Conservation (phyloP, 2,329 filamentous ascomycete species). For the Westerdykella aurantiaca region DNA sequence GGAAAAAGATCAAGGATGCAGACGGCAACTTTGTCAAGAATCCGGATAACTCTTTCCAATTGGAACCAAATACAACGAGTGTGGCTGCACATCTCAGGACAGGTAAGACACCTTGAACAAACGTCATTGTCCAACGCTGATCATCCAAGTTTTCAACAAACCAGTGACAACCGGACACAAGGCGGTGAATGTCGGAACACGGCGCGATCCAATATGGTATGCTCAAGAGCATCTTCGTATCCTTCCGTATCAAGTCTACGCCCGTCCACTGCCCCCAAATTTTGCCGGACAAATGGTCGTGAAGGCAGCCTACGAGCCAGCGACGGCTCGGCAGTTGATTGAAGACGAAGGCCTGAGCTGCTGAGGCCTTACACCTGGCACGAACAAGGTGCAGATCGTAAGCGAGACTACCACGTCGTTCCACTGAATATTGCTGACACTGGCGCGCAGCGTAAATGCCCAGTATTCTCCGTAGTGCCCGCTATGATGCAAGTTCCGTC, state of each 20-base stretch:
- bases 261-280: background rate
- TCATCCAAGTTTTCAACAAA: background rate
- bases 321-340: background rate
- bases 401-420: background rate
- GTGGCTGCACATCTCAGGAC: background rate
- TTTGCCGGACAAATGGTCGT: background rate
- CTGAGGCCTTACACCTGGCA: background rate
- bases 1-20: too few relatives aligned
- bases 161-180: background rate
- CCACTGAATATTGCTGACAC: background rate
- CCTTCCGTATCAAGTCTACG: constrained; percentile 3
- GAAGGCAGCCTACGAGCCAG: background rate
- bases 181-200: constrained; percentile 2
- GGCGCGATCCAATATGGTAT: constrained; percentile 4
- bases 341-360: background rate
- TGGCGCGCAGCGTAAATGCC: too few relatives aligned
- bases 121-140: background rate
- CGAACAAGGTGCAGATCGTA: background rate
- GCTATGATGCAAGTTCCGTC: too few relatives aligned
- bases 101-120: background rate
- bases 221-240: constrained; percentile 7
- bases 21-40: too few relatives aligned
- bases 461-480: too few relatives aligned
- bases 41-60: too few relatives aligned
- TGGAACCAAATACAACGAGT: background rate